Evolutionary conservation across 2,329 filamentous ascomycete species (phyloP), one percentile per base, ranked within the genome.

Genomic region (Fonsecaea multimorphosa): DNA sequence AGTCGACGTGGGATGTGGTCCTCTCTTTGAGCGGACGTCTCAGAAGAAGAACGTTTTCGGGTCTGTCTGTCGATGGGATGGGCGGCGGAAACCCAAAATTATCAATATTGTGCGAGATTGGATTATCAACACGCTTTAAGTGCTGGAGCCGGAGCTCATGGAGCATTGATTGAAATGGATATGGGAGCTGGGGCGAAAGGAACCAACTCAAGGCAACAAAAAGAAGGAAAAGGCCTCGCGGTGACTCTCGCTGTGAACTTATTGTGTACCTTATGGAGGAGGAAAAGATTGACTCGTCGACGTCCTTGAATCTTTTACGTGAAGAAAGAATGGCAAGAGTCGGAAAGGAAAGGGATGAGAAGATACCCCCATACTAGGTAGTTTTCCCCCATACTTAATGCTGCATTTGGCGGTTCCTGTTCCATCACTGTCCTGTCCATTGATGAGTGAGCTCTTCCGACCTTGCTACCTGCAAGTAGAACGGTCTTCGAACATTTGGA

Each of bases 241-340:
- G 29, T 34, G 19, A n/a, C 5, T 40, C 5, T 40, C 14, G 36
- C n/a, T 44, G 40, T 44, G 38, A 19, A 49, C 19, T 49, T 49
- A 49, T 24, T 49, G 44, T 49, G 44, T 49, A 49, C 44, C 44
- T 49, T 16, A 49, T 49, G 44, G 44, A 49, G 44, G 44, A 49
- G 44, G 44, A 49, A 49, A 49, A 27, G 44, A 49, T 49, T 40
- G 38, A 40, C 38, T 49, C n/a, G n/a, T n/a, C n/a, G 44, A 49
- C 22, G 22, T 19, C 29, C 53, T 56, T 56, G 19, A 56, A 56
- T 56, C 22, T 56, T n/a, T 34, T 34, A 38, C 11, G 9, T 32
- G 53, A 36, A 36, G 53, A 32, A 56, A 12, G n/a, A n/a, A n/a
- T n/a, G n/a, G 22, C 53, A 56, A 56, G 22, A 56, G 53, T 36